Evolutionary conservation across 495 filamentous ascomycete genomes (phyloP), one percentile per base, ranked within the genome.

Genomic region (Recurvomyces mirabilis): DNA sequence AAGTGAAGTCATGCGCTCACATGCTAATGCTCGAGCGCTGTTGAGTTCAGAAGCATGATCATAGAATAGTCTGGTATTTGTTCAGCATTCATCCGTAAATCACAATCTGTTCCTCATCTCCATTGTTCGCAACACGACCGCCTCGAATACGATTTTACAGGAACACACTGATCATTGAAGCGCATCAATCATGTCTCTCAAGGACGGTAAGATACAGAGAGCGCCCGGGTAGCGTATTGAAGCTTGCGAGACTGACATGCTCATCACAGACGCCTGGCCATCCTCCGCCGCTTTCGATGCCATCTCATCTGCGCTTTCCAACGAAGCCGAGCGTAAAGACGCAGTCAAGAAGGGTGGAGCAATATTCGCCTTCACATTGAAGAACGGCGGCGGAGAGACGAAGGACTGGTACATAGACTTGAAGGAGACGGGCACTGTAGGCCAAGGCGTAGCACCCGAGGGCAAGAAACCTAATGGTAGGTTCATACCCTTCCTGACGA

Each of bases 381-480:
- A 93, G 74, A 95, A 96, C 73, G 64, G 68, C 42, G 71, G 72
- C 17, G 85, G 83, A 46, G 73, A 84, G 65, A 78, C 76, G 47
- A 77, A 81, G 51, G 81, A 75, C 68, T 98, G 89, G 89, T 73
- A 89, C 69, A 87, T 98, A 58, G 91, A 98, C 65, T 73, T 96
- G 29, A 96, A 95, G 71, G 73, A 85, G 54, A 84, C 82, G 54
- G 91, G 89, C 39, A 72, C 69, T 22, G 91, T 93, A 14, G 81
- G 73, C 52, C 80, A 82, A 61, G 91, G 89, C 34, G 58, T 72
- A 31, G 78, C 78, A 18, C 57, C 67, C 36, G 81, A 78, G 44
- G 72, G 71, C 30, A 47, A 49, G 51, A 94, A 95, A 69, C 75
- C 88, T 12, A 83, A 79, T 60, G 86, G 86, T 93, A 58, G 63